These are phyloP conservation scores for Hypoxylon sp. DNA, from an alignment of 2,329 filamentous ascomycete species.

Conservation along the genomic window DNA sequence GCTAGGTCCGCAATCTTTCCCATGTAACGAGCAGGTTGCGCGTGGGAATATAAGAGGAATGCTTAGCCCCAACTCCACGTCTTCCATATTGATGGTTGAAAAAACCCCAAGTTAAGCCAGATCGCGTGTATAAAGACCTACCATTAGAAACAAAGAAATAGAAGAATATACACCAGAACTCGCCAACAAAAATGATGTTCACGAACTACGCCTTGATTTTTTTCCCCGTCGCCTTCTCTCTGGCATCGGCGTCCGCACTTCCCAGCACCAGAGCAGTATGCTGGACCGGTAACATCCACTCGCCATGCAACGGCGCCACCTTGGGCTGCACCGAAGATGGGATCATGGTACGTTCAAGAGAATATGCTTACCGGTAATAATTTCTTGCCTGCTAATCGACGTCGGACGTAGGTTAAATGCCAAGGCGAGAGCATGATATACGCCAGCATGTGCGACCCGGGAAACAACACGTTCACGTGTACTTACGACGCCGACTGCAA, in stretches of 20 bases:
- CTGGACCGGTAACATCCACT: conserved; percentile 32
- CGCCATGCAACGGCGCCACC: conserved; percentile 19
- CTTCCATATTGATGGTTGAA: too few relatives aligned
- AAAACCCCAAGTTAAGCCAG: background rate
- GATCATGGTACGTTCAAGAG: conserved; percentile 32
- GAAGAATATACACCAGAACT: background rate
- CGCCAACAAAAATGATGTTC: conserved; percentile 20
- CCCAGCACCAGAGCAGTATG: conserved; percentile 13
- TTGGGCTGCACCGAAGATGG: conserved; percentile 28
- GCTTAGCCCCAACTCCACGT: conserved; percentile 1
- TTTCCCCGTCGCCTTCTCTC: conserved; percentile 18
- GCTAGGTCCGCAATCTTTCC: background rate
- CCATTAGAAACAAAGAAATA: background rate
- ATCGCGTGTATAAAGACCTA: background rate
- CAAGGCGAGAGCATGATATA: conserved; percentile 27
- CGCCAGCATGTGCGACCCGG: conserved; percentile 16
- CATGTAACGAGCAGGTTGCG: conserved; percentile 11
- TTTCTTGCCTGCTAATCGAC: conserved; percentile 12
- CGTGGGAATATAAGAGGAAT: background rate
- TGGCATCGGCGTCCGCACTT: conserved; percentile 16
- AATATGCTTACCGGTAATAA: too few relatives aligned
- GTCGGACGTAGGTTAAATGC: conserved; percentile 25
- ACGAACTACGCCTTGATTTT: conserved; percentile 14
- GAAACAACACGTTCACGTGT: conserved; percentile 5
- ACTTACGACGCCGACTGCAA: conserved; percentile 30